A percentile compares a stretch with the other conserved stretches of the same genome.
These are phyloP conservation scores for Osmanthus fragrans DNA, from an alignment of 257 asterid species.

Conservation along the genomic window DNA sequence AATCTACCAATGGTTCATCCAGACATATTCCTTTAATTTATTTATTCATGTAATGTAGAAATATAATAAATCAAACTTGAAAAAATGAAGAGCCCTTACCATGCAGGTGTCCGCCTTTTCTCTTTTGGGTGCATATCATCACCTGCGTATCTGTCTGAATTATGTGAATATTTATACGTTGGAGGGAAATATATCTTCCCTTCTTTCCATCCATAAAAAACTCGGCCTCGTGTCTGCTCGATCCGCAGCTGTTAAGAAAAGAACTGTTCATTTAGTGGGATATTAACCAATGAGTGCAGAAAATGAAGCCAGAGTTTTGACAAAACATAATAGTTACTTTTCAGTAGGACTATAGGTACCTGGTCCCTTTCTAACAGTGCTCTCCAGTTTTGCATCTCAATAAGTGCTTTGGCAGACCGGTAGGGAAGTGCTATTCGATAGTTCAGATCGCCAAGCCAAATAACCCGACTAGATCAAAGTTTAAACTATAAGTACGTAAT, in stretches of 20 bases:
- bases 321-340: neutral
- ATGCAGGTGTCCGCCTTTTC: constrained; percentile 95
- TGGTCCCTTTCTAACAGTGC: constrained; percentile 90
- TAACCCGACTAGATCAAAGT: constrained; percentile 62
- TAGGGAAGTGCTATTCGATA: constrained; percentile 90
- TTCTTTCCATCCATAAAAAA: constrained; percentile 94
- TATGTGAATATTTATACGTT: constrained; percentile 87
- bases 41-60: neutral
- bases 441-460: constrained; percentile 98
- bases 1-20: neutral
- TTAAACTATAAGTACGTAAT: constrained; percentile 14
- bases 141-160: constrained; percentile 95
- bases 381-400: constrained; percentile 99
- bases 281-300: neutral
- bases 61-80: neutral
- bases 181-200: constrained; percentile 98
- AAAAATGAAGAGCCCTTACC: constrained; percentile 46
- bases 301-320: neutral
- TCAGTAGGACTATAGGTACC: constrained; percentile 40
- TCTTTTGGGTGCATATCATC: constrained; percentile 96
- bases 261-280: constrained; percentile 13
- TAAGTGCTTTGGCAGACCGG: constrained; percentile 91
- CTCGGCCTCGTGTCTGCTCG: constrained; percentile 90
- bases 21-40: neutral
- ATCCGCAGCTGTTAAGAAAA: constrained; percentile 58